Base-by-base conservation (phyloP, 1,284 basidiomycete species). In the Ustilago trichophora region DNA sequence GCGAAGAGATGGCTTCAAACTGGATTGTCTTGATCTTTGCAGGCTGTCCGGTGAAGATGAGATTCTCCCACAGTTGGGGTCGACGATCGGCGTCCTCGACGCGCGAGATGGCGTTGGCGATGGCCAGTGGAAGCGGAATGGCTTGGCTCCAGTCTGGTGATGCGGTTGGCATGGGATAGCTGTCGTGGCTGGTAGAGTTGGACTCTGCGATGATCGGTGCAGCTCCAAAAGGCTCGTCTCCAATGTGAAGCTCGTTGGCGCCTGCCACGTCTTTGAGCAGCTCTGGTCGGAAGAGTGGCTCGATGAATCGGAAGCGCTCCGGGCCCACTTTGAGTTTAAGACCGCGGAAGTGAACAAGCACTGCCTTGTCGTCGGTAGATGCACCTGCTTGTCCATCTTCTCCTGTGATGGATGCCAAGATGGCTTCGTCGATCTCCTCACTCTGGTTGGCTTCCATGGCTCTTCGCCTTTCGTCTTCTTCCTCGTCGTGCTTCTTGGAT, bases 381-480 rank as follows among this genome's bases (percentile, higher is more conserved):
- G 62, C 64, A 35, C 65, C 63, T 7, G 62, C 50, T 25, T 68
- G 55, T n/a, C 68, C 68, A 24, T 73, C 59, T 24, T 59, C 54
- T 32, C 60, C 50, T 16, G 57, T 57, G 53, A 71, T 69, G 42
- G 68, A 56, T 37, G 72, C 58, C 29, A 68, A 48, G 31, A 71
- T 50, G 25, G 48, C 47, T 19, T 66, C 62, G 37, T 71, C 68
- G 26, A 59, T 47, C 43, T 60, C 67, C 13, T 60, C 56, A 12
- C 46, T 57, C 19, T 53, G 48, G 12, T 52, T 55, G 16, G 88
- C 87, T 78, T 91, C 91, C 60, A 92, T 90, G 1, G 89, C 89
- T 72, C 89, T 88, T 81, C 91, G 90, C 73, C 89, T 15, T 51
- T 80, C 73, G 40, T 77, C 68, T 4, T 74, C 47, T 3, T 62